Base-by-base conservation (phyloP, 306 rosid species). In the Quercus agrifolia region DNA sequence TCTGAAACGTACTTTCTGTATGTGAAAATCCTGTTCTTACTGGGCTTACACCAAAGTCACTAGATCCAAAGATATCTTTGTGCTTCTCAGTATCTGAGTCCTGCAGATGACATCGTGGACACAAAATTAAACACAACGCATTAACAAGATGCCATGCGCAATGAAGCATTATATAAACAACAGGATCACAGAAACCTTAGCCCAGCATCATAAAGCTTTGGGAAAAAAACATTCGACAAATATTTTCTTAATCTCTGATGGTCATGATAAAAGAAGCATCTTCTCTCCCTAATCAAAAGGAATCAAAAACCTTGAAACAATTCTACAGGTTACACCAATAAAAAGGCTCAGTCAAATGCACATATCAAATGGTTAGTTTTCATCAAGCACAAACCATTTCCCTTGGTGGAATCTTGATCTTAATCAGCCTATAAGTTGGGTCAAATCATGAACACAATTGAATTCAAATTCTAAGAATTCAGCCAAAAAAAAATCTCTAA, bases 1-100 rank as follows among this genome's bases (percentile, higher is more conserved):
- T 79, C 80, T 86, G 94, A 80, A 90, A 90, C 46, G 56, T 18
- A 74, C 88, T 84, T 19, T 87, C 96, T 57, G 89, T 83, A 57
- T 75, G 79, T 18, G 93, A 78, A 77, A 92, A 88, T 78, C 94
- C 98, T 21, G 92, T 89, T 86, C 89, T 89, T 54, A 90, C 79
- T 21, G 98, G 91, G 81, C 82, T 85, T 58, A 92, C 33, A 74
- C 90, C 88, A 78, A 91, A 95, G 74, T 89, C 93, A 69, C 81
- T 88, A 66, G 97, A 83, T 79, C 88, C 90, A 76, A 86, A 92
- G 83, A 86, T 81, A 85, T 94, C 93, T 64, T 78, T 71, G 79
- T 85, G 88, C 90, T 79, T 89, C 74, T 89, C 94, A 21, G 84
- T 38, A 71, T 80, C 93, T 69, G 87, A 77, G 76, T 88, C 91